Conservation (phyloP, 805 yeast species). For the Nematodospora valgi region DNA sequence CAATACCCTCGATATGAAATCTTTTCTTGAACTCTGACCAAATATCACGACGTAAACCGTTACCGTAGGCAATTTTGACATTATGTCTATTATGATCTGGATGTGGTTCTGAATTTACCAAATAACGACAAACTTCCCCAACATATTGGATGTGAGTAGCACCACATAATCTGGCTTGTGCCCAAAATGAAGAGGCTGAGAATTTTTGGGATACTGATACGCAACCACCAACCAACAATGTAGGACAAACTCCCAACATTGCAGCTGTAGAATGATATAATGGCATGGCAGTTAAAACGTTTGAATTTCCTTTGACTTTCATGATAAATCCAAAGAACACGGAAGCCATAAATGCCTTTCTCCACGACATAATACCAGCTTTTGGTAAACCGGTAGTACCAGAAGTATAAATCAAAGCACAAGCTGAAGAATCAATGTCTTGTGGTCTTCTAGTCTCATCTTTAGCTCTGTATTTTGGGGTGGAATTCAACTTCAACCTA, state of each 20-base stretch:
- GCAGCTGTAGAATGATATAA: constrained; percentile 94
- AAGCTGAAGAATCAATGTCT: constrained; percentile 58
- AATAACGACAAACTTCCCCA: constrained; percentile 90
- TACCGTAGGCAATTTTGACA: constrained; percentile 77
- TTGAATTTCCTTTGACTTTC: constrained; percentile 51
- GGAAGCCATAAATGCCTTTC: constrained; percentile 72
- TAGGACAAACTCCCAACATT: constrained; percentile 75
- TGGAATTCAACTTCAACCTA: constrained; percentile 35
- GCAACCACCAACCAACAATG: constrained; percentile 63
- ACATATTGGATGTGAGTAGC: constrained; percentile 90
- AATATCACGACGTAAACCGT: constrained; percentile 85
- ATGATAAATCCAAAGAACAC: constrained; percentile 66
- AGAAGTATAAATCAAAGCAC: constrained; percentile 79
- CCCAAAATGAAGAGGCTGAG: constrained; percentile 84
- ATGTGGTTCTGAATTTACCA: constrained; percentile 61
- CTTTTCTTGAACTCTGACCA: constrained; percentile 79
- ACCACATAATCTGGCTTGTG: constrained; percentile 65
- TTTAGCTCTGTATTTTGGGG: constrained; percentile 52
- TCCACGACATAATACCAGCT: constrained; percentile 91
- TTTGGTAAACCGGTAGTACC: constrained; percentile 96
- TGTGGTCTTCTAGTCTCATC: constrained; percentile 56
- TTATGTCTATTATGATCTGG: constrained; percentile 63
- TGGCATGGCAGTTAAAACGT: constrained; percentile 90
- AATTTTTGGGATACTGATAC: constrained; percentile 78
- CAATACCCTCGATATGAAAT: constrained; percentile 70